A percentile compares a stretch with the other conserved stretches of the same genome.
These are phyloP conservation scores for Caryopteris hybrid DNA, from an alignment of 305 asterid species.

Conservation along the genomic window DNA sequence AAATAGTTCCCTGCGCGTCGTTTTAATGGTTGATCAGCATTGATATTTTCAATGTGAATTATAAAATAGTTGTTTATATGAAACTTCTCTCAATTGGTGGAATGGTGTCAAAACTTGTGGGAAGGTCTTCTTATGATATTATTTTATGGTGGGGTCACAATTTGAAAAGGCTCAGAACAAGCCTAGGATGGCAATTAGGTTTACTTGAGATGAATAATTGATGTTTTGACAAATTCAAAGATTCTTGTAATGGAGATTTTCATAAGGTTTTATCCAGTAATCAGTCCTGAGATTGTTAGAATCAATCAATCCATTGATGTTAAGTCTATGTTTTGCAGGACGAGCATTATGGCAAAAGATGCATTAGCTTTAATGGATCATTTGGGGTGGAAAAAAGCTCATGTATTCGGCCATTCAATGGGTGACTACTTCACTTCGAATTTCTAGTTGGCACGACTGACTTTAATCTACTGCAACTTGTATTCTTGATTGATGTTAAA, in stretches of 20 bases:
- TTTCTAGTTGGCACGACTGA: slow-evolving; percentile 27
- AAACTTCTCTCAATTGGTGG: slow-evolving; percentile 14
- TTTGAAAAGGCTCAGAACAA: slow-evolving; percentile 14
- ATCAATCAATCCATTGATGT: background rate
- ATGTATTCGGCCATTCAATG: slow-evolving; percentile 96
- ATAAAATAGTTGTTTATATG: slow-evolving; percentile 1
- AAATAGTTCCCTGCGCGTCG: background rate
- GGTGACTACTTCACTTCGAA: slow-evolving; percentile 52
- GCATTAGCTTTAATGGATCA: slow-evolving; percentile 94
- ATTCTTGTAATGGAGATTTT: slow-evolving; percentile 17
- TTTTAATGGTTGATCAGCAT: slow-evolving; percentile 3
- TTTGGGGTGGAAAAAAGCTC: slow-evolving; percentile 91
- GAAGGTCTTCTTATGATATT: slow-evolving; percentile 2
- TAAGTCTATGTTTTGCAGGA: slow-evolving; percentile 40
- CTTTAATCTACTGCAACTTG: slow-evolving; percentile 2
- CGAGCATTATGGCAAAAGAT: slow-evolving; percentile 85
- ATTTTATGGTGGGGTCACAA: slow-evolving; percentile 22
- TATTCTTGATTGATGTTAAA: background rate
- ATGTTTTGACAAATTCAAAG: slow-evolving; percentile 17
- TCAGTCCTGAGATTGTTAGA: background rate
- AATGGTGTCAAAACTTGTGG: slow-evolving; percentile 10
- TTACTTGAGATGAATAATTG: slow-evolving; percentile 8
- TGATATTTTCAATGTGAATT: slow-evolving; percentile 10
- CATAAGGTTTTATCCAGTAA: background rate
- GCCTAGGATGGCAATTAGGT: slow-evolving; percentile 9